Conservation (phyloP, 805 yeast species). For the Pichia thaimueangensis region DNA sequence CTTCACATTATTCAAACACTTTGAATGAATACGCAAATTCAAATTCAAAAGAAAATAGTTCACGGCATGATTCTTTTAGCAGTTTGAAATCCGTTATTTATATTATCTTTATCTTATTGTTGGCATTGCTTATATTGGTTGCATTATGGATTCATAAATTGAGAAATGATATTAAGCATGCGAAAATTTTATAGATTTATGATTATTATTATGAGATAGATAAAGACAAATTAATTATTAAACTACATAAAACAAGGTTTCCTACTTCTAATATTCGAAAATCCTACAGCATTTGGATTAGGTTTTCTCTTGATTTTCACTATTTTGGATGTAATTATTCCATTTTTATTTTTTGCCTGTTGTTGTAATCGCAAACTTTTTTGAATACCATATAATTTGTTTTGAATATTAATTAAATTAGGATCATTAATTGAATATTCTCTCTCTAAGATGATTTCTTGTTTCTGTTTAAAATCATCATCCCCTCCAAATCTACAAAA, state of each 20-base stretch:
- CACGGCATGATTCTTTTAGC: constrained; percentile 2
- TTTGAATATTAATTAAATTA: constrained; percentile 31
- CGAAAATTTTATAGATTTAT: constrained; percentile 42
- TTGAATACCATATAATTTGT: constrained; percentile 21
- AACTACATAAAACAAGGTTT: constrained; percentile 37
- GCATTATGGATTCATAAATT: constrained; percentile 44
- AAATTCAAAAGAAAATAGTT: neutral
- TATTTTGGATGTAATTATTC: constrained; percentile 31
- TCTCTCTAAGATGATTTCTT: constrained; percentile 27
- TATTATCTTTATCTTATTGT: constrained; percentile 32
- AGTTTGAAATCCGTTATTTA: constrained; percentile 16
- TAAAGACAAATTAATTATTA: neutral
- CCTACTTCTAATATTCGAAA: constrained; percentile 38
- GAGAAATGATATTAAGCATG: constrained; percentile 57
- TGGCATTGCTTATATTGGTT: constrained; percentile 34
- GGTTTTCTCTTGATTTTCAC: constrained; percentile 39
- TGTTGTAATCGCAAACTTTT: constrained; percentile 22
- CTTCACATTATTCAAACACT: constrained; percentile 1
- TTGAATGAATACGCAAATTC: neutral
- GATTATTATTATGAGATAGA: neutral
- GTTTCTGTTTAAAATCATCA: constrained; percentile 9
- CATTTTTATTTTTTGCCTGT: constrained; percentile 24
- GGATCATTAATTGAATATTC: constrained; percentile 31
- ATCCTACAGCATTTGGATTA: constrained; percentile 42
- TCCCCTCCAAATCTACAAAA: constrained; percentile 1